phyloP scores from a whole-genome alignment of 164 flowering plant species.

The Brasenia schreberi region DNA sequence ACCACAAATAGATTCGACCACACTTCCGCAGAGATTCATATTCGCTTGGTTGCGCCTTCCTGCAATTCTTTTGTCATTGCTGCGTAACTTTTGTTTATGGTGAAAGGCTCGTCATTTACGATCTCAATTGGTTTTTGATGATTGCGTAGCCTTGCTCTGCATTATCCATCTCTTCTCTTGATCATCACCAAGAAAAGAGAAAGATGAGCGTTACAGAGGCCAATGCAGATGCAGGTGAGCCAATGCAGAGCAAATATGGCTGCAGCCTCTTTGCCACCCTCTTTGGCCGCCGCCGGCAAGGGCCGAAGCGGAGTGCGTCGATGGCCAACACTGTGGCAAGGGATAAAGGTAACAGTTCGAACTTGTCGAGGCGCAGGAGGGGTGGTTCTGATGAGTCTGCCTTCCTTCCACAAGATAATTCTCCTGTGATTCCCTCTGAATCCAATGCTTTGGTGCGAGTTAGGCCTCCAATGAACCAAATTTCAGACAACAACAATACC shows the following conservation, averaged over 20 bases:
- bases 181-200: not conserved
- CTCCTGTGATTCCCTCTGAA: not conserved
- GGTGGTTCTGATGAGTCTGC: conserved; percentile 1
- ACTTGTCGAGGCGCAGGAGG: not conserved
- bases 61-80: not conserved
- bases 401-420: not conserved
- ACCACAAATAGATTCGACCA: not conserved
- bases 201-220: not conserved
- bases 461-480: not conserved
- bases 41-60: not conserved
- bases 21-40: not conserved
- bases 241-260: not conserved
- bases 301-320: not conserved
- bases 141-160: not conserved
- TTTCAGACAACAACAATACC: not conserved
- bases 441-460: not conserved
- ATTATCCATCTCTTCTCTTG: not conserved
- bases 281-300: not conserved
- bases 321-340: not conserved
- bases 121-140: not conserved
- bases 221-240: not conserved
- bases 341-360: not conserved
- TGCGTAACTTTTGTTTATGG: not conserved
- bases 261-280: not conserved
- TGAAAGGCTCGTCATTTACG: not conserved